Conservation (phyloP, 768 basidiomycete species). For the Tulasnella sp. region DNA sequence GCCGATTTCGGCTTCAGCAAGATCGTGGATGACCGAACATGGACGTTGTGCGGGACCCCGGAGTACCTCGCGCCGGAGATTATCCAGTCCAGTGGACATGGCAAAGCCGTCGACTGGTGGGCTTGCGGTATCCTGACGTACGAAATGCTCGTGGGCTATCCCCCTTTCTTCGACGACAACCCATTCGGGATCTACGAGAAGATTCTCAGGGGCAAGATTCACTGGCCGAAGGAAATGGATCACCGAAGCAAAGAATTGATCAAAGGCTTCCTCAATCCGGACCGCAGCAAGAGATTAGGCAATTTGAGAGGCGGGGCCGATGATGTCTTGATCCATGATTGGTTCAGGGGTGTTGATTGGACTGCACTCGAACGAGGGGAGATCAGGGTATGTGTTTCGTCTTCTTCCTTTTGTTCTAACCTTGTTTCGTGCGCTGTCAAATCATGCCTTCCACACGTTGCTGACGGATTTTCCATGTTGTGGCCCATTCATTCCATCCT, state of each 20-base stretch:
- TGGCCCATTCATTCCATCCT: no score
- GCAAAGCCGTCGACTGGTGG: conserved; percentile 99
- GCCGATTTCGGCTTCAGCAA: conserved; percentile 99
- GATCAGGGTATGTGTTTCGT: conserved; percentile 54
- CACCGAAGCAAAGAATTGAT: conserved; percentile 83
- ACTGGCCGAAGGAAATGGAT: conserved; percentile 89
- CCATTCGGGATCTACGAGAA: conserved; percentile 98
- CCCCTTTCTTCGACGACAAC: conserved; percentile 98
- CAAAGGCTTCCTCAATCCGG: conserved; percentile 79
- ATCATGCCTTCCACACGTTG: background rate
- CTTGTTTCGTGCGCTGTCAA: background rate
- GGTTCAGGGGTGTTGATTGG: conserved; percentile 97
- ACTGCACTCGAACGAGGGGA: conserved; percentile 75
- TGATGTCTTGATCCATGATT: conserved; percentile 84
- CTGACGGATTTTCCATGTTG: conserved; percentile 18
- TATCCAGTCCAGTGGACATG: conserved; percentile 94
- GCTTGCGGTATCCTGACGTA: conserved; percentile 94
- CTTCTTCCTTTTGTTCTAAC: conserved; percentile 9
- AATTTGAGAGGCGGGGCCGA: conserved; percentile 89
- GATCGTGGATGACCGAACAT: conserved; percentile 93
- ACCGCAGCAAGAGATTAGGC: conserved; percentile 83
- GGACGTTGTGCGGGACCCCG: conserved; percentile 93
- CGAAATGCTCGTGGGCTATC: conserved; percentile 98
- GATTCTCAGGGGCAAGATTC: conserved; percentile 78
- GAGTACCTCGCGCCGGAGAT: conserved; percentile 98